Evolutionary conservation across 176 grass and related monocot species (phyloP).

Genomic region (Carex kokanica): DNA sequence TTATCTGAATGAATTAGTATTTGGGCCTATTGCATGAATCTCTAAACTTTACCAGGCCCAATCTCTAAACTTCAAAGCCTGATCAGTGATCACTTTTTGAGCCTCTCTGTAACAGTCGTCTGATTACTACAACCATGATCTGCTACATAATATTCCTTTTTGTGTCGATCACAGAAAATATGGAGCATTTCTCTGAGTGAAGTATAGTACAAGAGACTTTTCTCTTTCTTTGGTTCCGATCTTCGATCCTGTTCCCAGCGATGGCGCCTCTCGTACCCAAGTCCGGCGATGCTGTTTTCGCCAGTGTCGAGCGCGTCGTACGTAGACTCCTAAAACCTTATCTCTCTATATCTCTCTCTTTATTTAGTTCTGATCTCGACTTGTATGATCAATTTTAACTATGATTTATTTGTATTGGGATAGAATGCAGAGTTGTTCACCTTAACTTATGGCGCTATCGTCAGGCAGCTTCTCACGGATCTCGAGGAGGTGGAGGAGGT

Average conservation of each 20-base stretch:
- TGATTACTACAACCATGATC: neutral
- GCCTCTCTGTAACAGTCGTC: neutral
- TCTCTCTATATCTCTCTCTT: neutral
- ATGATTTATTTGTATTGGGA: neutral
- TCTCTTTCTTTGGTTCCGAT: neutral
- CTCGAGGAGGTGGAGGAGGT: slow-evolving; percentile 99
- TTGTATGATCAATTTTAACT: slow-evolving; percentile 5
- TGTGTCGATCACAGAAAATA: neutral
- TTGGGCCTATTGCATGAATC: neutral
- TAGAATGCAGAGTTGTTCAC: slow-evolving; percentile 99
- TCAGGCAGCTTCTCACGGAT: slow-evolving; percentile 95
- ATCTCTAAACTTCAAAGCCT: too few relatives aligned
- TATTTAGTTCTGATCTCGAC: neutral
- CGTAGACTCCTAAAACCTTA: slow-evolving; percentile 18
- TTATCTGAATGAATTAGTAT: neutral
- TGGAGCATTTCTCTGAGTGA: neutral
- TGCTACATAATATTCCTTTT: neutral
- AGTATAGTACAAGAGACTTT: neutral
- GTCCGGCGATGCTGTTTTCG: slow-evolving; percentile 88
- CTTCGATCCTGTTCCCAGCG: slow-evolving; percentile 8
- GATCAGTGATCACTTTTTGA: neutral
- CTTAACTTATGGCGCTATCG: slow-evolving; percentile 91
- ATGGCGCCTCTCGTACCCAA: slow-evolving; percentile 60
- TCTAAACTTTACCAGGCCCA: too few relatives aligned
- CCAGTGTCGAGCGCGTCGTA: slow-evolving; percentile 94